Evolutionary conservation across 768 basidiomycete genomes (phyloP).

Genomic region (Boletus speciosus): DNA sequence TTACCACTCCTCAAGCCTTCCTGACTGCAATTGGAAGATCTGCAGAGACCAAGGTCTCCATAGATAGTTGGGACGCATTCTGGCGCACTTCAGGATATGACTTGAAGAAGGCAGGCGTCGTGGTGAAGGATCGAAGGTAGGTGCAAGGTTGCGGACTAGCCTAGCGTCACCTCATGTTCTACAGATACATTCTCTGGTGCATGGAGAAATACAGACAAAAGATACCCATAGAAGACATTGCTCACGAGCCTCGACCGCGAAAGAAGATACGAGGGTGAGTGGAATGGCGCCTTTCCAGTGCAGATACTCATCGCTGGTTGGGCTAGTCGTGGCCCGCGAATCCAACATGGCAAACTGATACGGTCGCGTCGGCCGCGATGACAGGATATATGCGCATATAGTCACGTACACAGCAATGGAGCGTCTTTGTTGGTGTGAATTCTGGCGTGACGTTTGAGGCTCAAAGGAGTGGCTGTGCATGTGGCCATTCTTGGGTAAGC

Average conservation of each 20-base stretch:
- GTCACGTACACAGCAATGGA: slow-evolving; percentile 16
- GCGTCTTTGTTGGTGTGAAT: slow-evolving; percentile 6
- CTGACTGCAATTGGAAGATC: slow-evolving; percentile 72
- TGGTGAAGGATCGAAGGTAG: slow-evolving; percentile 68
- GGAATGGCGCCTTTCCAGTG: not conserved
- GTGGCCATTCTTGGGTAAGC: slow-evolving; percentile 14
- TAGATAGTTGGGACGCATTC: slow-evolving; percentile 68
- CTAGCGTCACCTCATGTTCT: slow-evolving; percentile 5
- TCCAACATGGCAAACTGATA: slow-evolving; percentile 72
- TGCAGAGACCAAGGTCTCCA: slow-evolving; percentile 58
- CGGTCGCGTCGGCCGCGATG: slow-evolving; percentile 53
- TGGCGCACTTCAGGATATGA: slow-evolving; percentile 58
- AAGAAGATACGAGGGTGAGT: slow-evolving; percentile 80
- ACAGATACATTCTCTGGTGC: slow-evolving; percentile 81
- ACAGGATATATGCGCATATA: slow-evolving; percentile 7
- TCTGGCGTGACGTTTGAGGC: slow-evolving; percentile 7
- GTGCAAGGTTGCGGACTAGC: slow-evolving; percentile 18
- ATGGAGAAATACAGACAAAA: slow-evolving; percentile 75
- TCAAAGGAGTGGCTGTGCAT: slow-evolving; percentile 18
- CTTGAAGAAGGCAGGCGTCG: slow-evolving; percentile 63
- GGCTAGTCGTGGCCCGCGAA: slow-evolving; percentile 66
- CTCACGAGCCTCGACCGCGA: slow-evolving; percentile 62
- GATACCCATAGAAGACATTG: slow-evolving; percentile 53
- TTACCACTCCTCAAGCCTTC: slow-evolving; percentile 59
- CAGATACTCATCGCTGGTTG: not conserved